A percentile compares a stretch with the other conserved stretches of the same genome.
Evolutionary conservation across 1,139 yeast species (phyloP).

Genomic region (Yamadazyma diospyri): DNA sequence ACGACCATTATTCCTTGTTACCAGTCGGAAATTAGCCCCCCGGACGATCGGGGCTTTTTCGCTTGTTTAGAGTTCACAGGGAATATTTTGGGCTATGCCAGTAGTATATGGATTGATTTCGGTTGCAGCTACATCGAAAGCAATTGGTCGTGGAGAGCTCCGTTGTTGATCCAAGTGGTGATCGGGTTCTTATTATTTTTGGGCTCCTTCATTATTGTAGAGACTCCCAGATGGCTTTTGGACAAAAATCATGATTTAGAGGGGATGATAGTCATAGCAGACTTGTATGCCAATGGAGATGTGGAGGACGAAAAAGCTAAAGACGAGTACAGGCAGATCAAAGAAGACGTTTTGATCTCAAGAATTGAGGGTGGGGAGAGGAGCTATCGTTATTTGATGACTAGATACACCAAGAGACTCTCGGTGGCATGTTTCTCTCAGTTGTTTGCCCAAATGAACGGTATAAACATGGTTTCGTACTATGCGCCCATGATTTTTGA

Average conservation of each 20-base stretch:
- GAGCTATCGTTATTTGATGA: constrained; percentile 64
- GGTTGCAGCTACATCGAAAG: constrained; percentile 59
- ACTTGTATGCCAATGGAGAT: constrained; percentile 45
- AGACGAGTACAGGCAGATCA: constrained; percentile 45
- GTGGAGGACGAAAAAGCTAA: constrained; percentile 63
- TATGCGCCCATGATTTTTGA: constrained; percentile 93
- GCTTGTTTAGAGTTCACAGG: constrained; percentile 95
- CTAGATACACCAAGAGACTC: constrained; percentile 67
- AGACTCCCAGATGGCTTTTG: constrained; percentile 85
- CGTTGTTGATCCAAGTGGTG: constrained; percentile 70
- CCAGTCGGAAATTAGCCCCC: constrained; percentile 88
- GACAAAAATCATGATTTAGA: constrained; percentile 88
- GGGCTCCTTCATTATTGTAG: constrained; percentile 78
- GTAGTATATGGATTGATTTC: constrained; percentile 91
- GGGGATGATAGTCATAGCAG: constrained; percentile 56
- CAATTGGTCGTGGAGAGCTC: constrained; percentile 71
- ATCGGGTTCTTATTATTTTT: constrained; percentile 66
- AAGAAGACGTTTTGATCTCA: constrained; percentile 49
- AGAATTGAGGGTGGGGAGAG: constrained; percentile 72
- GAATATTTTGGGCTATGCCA: constrained; percentile 79
- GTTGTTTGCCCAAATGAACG: constrained; percentile 89
- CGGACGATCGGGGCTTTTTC: constrained; percentile 81
- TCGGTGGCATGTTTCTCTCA: constrained; percentile 88
- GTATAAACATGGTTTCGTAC: constrained; percentile 88
- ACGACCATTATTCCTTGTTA: constrained; percentile 96